Evolutionary conservation across 768 basidiomycete species (phyloP).

Genomic region (Tricholoma sp.): DNA sequence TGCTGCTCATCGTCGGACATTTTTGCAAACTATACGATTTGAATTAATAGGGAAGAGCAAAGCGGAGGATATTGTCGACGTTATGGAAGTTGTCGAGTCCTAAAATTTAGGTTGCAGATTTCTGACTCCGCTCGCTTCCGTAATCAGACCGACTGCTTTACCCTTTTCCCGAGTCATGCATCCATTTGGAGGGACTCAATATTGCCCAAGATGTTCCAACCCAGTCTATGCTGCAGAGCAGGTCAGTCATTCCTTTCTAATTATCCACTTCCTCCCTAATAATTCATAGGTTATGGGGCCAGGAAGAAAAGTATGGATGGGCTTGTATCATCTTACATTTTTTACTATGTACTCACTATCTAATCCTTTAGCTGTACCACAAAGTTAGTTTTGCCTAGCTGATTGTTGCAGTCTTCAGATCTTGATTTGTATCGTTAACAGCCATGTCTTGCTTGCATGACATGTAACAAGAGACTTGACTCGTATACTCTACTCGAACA

Average conservation of each 20-base stretch:
- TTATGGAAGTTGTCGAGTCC: constrained; percentile 7
- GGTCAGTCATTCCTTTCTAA: constrained; percentile 32
- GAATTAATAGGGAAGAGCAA: constrained; percentile 21
- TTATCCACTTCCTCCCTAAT: neutral
- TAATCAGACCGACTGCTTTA: constrained; percentile 11
- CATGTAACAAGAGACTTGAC: constrained; percentile 75
- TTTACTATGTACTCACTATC: neutral
- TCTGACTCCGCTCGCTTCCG: constrained; percentile 21
- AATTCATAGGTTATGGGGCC: constrained; percentile 69
- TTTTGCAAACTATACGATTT: constrained; percentile 23
- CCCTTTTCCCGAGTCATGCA: too few species aligned
- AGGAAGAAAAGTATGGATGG: constrained; percentile 67
- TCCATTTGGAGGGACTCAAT: constrained; percentile 64
- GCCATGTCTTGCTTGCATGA: constrained; percentile 76
- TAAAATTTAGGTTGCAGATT: constrained; percentile 12
- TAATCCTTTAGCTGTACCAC: constrained; percentile 59
- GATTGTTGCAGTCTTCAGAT: neutral
- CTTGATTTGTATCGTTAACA: constrained; percentile 23
- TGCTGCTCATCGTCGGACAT: constrained; percentile 91
- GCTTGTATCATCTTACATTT: constrained; percentile 2
- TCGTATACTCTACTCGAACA: constrained; percentile 77
- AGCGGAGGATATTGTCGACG: constrained; percentile 6
- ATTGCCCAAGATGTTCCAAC: constrained; percentile 71
- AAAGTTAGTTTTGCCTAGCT: constrained; percentile 41
- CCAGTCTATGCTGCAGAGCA: constrained; percentile 87